Base-by-base conservation (phyloP, 1,284 basidiomycete genomes). In the Pascua guehoae region DNA sequence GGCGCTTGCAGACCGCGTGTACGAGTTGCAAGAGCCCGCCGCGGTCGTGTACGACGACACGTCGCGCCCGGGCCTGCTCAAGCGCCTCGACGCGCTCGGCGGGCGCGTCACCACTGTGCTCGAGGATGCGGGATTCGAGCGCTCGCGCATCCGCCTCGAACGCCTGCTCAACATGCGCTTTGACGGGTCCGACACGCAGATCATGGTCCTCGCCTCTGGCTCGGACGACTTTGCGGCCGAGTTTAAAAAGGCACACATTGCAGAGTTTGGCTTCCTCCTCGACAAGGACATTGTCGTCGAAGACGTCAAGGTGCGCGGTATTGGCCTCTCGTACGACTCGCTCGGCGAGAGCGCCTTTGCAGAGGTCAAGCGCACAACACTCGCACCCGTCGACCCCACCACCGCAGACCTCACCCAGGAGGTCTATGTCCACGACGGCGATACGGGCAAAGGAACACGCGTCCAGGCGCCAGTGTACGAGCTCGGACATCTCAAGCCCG, bases 251-350 rank as follows among this genome's bases (percentile, higher is more conserved):
- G 81, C 83, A 51, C 91, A 93, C 77, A 87, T 85, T 75, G 76
- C 84, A 17, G 89, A 93, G 75, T 98, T 98, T 70, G 95, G 94
- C 1, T 98, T 98, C 79, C 78, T 94, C 59, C 80, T 97, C 18
- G 87, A 90, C 58, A 88, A 88, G 66, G 79, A 79, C 17, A 84
- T 97, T 65, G 84, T 91, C 47, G 88, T 95, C 11, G 93, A 96
- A 73, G 93, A 97, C 78, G 80, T 98, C 76, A 91, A 95, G 79
- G 91, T 89, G 32, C 58, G 80, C 58, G 79, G 78, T 0, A 87
- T 91, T 42, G 92, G 93, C 50, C 92, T 90, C 77, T 91, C 91
- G 0, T 94, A 91, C 74, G 89, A 92, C 72, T 81, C 81, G 4
- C 82, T 94, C 2, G 89, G 89, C 0, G 81, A 87, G 60, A 87